Evolutionary conservation across 2,329 filamentous ascomycete genomes (phyloP).

Genomic region (Epichloe gansuensis): DNA sequence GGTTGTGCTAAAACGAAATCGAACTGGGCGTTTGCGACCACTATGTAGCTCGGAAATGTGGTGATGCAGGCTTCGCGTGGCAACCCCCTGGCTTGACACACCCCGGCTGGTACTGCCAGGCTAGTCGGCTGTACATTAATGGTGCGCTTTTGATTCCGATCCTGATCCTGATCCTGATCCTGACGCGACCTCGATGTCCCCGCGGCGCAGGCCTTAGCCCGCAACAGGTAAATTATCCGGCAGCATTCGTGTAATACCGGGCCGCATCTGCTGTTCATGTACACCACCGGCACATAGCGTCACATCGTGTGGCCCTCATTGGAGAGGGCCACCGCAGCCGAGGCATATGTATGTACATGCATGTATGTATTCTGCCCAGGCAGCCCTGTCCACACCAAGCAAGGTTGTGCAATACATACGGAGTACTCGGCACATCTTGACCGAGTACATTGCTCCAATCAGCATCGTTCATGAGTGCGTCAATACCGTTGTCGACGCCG

Average conservation of each 20-base stretch:
- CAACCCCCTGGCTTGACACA: neutral
- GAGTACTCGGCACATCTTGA: too few relatives aligned
- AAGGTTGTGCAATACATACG: too few relatives aligned
- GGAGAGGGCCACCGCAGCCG: neutral
- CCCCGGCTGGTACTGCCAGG: neutral
- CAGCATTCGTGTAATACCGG: slow-evolving; percentile 2
- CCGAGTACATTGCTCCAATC: too few relatives aligned
- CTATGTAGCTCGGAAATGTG: neutral
- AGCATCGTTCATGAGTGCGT: too few relatives aligned
- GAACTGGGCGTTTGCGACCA: neutral
- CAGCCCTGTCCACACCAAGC: too few relatives aligned
- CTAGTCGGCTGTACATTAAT: neutral
- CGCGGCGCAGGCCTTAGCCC: neutral
- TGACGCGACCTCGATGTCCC: neutral
- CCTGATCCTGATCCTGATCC: neutral
- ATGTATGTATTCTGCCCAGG: too few relatives aligned
- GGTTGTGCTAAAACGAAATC: neutral
- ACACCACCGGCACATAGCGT: slow-evolving; percentile 5
- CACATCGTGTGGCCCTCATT: slow-evolving; percentile 1
- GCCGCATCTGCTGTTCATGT: slow-evolving; percentile 6
- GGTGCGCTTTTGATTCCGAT: neutral
- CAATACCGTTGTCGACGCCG: too few relatives aligned
- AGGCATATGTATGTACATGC: neutral
- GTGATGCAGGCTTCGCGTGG: neutral
- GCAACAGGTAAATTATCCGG: slow-evolving; percentile 1